Base-by-base conservation (phyloP, 106 monocot species). In the Iris macrosiphon region DNA sequence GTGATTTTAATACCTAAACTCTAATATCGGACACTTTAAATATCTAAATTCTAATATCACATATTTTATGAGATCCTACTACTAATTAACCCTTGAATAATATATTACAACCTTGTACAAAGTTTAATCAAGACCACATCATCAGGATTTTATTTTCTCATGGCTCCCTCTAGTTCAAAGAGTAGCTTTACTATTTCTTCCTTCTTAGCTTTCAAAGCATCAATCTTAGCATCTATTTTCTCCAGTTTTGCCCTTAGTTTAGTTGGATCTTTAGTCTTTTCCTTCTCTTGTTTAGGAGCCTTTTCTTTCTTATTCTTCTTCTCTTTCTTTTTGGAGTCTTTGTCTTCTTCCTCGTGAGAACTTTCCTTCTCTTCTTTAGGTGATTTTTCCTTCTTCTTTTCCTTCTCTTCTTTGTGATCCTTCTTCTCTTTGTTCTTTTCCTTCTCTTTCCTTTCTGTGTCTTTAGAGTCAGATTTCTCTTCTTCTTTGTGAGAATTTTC, bases 201-300 rank as follows among this genome's bases (percentile, higher is more conserved):
- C 48, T 49, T 49, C 20, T 49, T 49, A 4, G 48, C 48, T 20
- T 25, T 49, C 22, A 49, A 13, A 6, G 48, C 48, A 49, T 49
- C 48, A 21, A 49, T 49, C n/a, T 49, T 49, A 6, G 48, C 48
- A 24, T 49, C 48, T 8, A 49, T 25, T 25, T 49, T 49, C 48
- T 49, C 48, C 10, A 49, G 22, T 13, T 49, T 49, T 49, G 22
- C 24, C 48, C 48, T 49, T 24, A 49, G 26, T 49, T 49, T 49
- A 0, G 48, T 13, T 0, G 48, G 10, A 25, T 49, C 48, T 3
- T 8, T 4, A 0, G 26, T 13, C 48, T 49, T 49, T n/a, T 49
- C 48, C n/a, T n/a, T n/a, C n/a, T n/a, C n/a, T n/a, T n/a, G n/a
- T 24, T 49, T 49, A 8, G 22, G 22, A 45, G 9, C 44, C 7